Percentiles rank a stretch among this genome's conserved stretches.
Conservation (phyloP, 331 rosid genomes). For the Pyracantha coccinea region DNA sequence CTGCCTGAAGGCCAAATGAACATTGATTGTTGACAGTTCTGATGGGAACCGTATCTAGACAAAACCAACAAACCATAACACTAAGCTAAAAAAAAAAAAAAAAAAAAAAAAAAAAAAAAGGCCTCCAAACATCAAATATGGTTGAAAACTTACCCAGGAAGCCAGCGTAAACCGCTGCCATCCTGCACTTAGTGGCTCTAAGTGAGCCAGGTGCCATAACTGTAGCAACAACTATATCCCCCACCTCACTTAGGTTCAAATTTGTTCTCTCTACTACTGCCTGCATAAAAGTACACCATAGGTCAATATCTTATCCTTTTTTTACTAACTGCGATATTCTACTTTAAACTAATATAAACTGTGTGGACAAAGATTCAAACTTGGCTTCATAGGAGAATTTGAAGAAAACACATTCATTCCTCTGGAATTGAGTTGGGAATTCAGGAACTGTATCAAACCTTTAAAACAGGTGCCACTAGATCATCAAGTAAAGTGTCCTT, state of each 20-base stretch:
- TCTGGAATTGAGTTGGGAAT: background rate
- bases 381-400: too few species aligned
- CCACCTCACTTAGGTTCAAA: slow-evolving; percentile 68
- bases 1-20: slow-evolving; percentile 92
- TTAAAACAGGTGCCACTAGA: slow-evolving; percentile 71
- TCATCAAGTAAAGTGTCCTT: slow-evolving; percentile 89
- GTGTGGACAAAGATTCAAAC: too few species aligned
- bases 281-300: slow-evolving; percentile 23
- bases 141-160: slow-evolving; percentile 57
- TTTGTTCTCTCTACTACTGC: slow-evolving; percentile 74
- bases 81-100: background rate
- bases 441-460: slow-evolving; percentile 34
- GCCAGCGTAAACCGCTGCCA: slow-evolving; percentile 90
- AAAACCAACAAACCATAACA: slow-evolving; percentile 11
- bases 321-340: too few species aligned
- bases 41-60: slow-evolving; percentile 64
- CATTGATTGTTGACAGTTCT: slow-evolving; percentile 90
- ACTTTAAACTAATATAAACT: too few species aligned
- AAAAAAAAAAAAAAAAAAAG: background rate
- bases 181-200: slow-evolving; percentile 81
- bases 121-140: background rate
- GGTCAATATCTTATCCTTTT: too few species aligned
- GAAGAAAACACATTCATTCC: background rate
- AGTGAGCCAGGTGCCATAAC: slow-evolving; percentile 82
- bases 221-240: slow-evolving; percentile 88